These are phyloP conservation scores for Beauveria rudraprayagi DNA, from an alignment of 2,329 filamentous ascomycete genomes.

Conservation along the genomic window DNA sequence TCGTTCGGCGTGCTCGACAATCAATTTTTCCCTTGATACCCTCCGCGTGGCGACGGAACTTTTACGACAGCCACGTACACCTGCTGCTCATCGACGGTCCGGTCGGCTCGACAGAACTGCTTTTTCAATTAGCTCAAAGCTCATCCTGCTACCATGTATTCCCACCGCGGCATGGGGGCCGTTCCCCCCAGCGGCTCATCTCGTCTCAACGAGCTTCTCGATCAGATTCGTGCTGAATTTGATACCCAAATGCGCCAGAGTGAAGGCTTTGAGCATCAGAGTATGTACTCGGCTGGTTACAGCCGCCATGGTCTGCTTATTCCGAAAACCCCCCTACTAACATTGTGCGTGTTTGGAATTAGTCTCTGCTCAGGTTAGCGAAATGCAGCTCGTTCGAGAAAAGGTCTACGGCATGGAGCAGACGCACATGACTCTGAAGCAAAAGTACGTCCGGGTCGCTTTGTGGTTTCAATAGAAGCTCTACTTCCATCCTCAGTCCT, in stretches of 20 bases:
- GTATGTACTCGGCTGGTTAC: slow-evolving; percentile 50
- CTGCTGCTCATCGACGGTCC: not conserved
- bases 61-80: not conserved
- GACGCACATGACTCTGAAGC: slow-evolving; percentile 77
- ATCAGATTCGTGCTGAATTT: slow-evolving; percentile 85
- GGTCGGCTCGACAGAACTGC: not conserved
- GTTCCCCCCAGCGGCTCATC: slow-evolving; percentile 50
- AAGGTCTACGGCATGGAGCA: slow-evolving; percentile 94
- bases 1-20: not conserved
- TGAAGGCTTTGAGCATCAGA: slow-evolving; percentile 85
- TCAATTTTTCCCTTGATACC: not conserved
- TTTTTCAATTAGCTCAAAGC: not conserved
- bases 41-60: not conserved
- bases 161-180: slow-evolving; percentile 74
- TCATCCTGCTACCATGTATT: slow-evolving; percentile 67
- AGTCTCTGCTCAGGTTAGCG: slow-evolving; percentile 87
- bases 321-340: slow-evolving; percentile 11
- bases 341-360: slow-evolving; percentile 20
- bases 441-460: slow-evolving; percentile 54
- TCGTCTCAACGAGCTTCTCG: slow-evolving; percentile 84
- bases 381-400: slow-evolving; percentile 88
- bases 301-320: not conserved
- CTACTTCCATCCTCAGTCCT: slow-evolving; percentile 24
- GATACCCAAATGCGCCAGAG: slow-evolving; percentile 74
- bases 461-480: not conserved